Base-by-base conservation (phyloP, 345 rosid species). In the Populus simonii region DNA sequence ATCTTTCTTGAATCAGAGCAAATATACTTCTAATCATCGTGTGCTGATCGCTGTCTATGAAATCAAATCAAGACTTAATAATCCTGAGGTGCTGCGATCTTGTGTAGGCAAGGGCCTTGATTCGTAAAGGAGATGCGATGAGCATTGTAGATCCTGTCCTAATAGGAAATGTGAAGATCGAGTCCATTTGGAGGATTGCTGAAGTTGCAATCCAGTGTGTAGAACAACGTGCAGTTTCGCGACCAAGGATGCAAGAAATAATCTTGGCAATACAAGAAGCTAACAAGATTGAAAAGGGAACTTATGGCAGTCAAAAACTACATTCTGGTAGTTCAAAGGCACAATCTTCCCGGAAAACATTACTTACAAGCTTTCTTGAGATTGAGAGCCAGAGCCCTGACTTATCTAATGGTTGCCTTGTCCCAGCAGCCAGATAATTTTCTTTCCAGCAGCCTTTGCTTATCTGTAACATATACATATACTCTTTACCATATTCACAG, bases 221-320 rank as follows among this genome's bases (percentile, higher is more conserved):
- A 1, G 96, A 92, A 79, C 94, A 85, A 63, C 88, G 89, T 39
- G 89, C 93, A 11, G 80, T 69, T 76, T 85, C 82, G 3, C 86
- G 97, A 78, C 99, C 99, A 41, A 87, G 83, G 75, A 96, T 96
- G 99, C 97, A 91, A 78, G 97, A 96, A 82, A 85, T 94, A 47
- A 90, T 92, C 16, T 33, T 89, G 85, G 93, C 97, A 0, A 88
- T 92, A 74, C 97, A 94, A 78, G 98, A 96, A 55, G 98, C 99
- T 1, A 87, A 80, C 77, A 91, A 89, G 86, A 96, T 91, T 11
- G 98, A 92, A 73, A 89, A 77, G 79, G 97, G 88, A 47, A 53
- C 66, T 15, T 89, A 88, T 0, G 84, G 78, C 18, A 74, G 72
- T 74, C 77, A 85, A 41, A 92, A 83, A 73, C 74, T 85, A 61